Conservation (phyloP, 2,329 filamentous ascomycete genomes). For the Ceratocystis huliohia region DNA sequence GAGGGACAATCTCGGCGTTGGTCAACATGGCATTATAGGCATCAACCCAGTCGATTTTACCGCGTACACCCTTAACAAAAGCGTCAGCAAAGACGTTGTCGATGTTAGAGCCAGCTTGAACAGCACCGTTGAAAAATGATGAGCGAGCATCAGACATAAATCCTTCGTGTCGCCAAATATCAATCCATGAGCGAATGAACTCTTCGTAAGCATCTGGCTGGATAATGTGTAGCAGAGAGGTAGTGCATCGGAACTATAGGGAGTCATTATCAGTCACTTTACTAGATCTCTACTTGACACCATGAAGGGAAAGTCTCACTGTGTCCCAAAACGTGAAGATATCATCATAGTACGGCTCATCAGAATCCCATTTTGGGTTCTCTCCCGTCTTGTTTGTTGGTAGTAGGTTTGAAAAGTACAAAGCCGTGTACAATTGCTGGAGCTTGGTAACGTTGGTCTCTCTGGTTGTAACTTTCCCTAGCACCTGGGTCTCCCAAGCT, state of each 20-base stretch:
- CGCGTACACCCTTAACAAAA: slow-evolving; percentile 54
- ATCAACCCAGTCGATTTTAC: slow-evolving; percentile 50
- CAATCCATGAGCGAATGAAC: slow-evolving; percentile 53
- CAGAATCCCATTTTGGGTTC: slow-evolving; percentile 51
- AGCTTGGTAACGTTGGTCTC: slow-evolving; percentile 43
- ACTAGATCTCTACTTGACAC: too few species aligned
- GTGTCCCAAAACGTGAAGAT: slow-evolving; percentile 57
- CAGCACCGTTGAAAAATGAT: slow-evolving; percentile 55
- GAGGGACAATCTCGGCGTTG: slow-evolving; percentile 51
- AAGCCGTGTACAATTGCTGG: slow-evolving; percentile 50
- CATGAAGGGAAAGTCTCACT: slow-evolving; percentile 20
- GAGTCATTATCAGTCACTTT: too few species aligned
- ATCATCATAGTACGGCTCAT: slow-evolving; percentile 59
- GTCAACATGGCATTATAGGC: slow-evolving; percentile 52
- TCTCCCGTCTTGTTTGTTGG: slow-evolving; percentile 60
- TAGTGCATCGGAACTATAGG: slow-evolving; percentile 47
- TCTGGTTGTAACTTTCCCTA: slow-evolving; percentile 50
- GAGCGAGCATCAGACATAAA: slow-evolving; percentile 55
- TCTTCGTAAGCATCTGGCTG: slow-evolving; percentile 51
- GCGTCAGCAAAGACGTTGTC: slow-evolving; percentile 63
- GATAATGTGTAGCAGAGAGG: slow-evolving; percentile 51
- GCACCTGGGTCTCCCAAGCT: slow-evolving; percentile 48
- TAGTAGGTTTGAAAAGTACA: slow-evolving; percentile 58
- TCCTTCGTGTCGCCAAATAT: slow-evolving; percentile 53
- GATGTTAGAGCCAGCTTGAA: slow-evolving; percentile 56